These are phyloP conservation scores for Taphrina populina DNA, from an alignment of 1,139 yeast species.

Conservation along the genomic window DNA sequence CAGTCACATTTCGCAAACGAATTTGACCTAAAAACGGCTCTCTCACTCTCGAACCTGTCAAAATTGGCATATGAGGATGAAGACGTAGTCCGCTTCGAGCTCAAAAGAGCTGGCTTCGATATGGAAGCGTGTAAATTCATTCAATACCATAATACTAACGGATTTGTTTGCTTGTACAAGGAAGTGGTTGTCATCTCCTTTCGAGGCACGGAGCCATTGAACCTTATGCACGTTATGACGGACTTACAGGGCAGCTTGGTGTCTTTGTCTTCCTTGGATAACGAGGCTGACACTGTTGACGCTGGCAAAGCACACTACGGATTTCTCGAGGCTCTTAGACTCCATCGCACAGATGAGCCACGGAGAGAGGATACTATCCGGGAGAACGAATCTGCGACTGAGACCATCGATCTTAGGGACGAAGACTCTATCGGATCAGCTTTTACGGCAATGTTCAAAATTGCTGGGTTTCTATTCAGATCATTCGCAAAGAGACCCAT, in stretches of 20 bases:
- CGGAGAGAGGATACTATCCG: neutral
- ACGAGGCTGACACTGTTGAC: neutral
- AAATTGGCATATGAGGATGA: constrained; percentile 29
- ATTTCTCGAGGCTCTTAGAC: constrained; percentile 28
- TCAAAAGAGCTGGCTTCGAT: constrained; percentile 24
- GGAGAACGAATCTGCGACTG: neutral
- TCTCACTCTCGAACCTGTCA: constrained; percentile 28
- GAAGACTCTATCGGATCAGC: constrained; percentile 17
- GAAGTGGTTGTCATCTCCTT: constrained; percentile 24
- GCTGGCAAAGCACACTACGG: constrained; percentile 33
- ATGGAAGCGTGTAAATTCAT: constrained; percentile 2
- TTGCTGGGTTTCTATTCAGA: constrained; percentile 9
- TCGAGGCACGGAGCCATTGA: constrained; percentile 31
- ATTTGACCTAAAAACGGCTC: constrained; percentile 16
- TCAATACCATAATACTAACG: constrained; percentile 27
- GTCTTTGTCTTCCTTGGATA: constrained; percentile 13
- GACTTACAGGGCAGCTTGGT: constrained; percentile 30
- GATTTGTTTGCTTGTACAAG: constrained; percentile 9
- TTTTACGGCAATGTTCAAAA: constrained; percentile 22
- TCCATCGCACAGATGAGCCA: constrained; percentile 18
- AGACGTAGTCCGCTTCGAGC: constrained; percentile 13
- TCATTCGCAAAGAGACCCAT: constrained; percentile 21
- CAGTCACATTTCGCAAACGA: neutral
- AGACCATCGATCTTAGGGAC: constrained; percentile 5
- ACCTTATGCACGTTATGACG: constrained; percentile 31